Conservation (phyloP, 768 basidiomycete genomes). For the Russula sp. region DNA sequence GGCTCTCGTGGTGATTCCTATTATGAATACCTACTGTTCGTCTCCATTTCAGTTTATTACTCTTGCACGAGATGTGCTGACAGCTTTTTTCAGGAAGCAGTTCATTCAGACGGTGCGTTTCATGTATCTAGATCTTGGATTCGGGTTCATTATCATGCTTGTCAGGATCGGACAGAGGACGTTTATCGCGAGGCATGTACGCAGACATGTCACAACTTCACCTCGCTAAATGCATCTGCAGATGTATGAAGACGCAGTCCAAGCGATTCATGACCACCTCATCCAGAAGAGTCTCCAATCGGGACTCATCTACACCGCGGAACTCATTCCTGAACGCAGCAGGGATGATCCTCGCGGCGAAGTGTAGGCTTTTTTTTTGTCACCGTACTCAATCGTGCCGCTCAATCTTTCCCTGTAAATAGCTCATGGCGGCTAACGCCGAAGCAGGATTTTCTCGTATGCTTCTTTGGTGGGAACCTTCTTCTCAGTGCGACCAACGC, state of each 20-base stretch:
- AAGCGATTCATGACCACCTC: conserved; percentile 68
- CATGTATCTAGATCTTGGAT: background rate
- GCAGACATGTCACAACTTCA: background rate
- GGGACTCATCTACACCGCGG: conserved; percentile 70
- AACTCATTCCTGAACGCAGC: conserved; percentile 57
- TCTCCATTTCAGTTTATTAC: conserved; percentile 15
- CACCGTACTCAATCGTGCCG: background rate
- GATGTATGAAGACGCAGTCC: conserved; percentile 90
- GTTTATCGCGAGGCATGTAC: conserved; percentile 65
- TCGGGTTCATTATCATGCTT: conserved; percentile 11
- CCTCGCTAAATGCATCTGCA: conserved; percentile 27
- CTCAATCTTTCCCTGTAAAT: background rate
- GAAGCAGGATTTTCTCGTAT: conserved; percentile 94
- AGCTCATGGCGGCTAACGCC: conserved; percentile 71
- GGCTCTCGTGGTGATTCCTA: conserved; percentile 91
- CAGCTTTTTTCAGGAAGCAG: conserved; percentile 45
- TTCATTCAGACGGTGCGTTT: conserved; percentile 60
- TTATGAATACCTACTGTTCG: conserved; percentile 84
- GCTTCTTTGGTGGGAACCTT: conserved; percentile 89
- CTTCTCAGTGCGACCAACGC: conserved; percentile 79
- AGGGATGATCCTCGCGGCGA: conserved; percentile 18
- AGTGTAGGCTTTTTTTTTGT: conserved; percentile 28
- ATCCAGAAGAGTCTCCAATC: conserved; percentile 53
- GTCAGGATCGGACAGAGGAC: conserved; percentile 60
- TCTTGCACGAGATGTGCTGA: conserved; percentile 12